Percentiles rank a stretch among this genome's conserved stretches.
Evolutionary conservation across 2,329 filamentous ascomycete species (phyloP).

Genomic region (Harringtonia aguacate): DNA sequence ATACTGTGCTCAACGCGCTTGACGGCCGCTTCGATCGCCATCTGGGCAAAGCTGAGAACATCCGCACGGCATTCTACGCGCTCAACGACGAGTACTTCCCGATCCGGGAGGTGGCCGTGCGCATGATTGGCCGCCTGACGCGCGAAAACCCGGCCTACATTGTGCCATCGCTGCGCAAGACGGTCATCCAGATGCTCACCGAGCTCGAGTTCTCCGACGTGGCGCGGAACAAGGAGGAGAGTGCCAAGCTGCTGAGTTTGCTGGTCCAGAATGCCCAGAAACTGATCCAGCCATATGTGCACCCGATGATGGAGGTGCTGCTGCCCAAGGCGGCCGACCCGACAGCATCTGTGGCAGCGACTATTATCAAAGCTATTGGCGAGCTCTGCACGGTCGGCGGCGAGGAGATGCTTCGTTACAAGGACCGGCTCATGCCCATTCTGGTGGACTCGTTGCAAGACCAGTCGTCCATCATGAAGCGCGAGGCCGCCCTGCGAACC

Average conservation of each 20-base stretch:
- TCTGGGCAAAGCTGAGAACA: constrained; percentile 94
- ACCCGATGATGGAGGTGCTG: constrained; percentile 91
- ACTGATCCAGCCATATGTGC: constrained; percentile 91
- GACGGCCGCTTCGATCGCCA: constrained; percentile 93
- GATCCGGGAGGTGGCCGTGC: constrained; percentile 89
- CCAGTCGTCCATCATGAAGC: constrained; percentile 78
- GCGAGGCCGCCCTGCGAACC: constrained; percentile 82
- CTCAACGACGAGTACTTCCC: constrained; percentile 90
- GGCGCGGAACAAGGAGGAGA: constrained; percentile 90
- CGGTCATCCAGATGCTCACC: constrained; percentile 89
- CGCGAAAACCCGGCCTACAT: constrained; percentile 93
- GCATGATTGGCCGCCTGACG: constrained; percentile 89
- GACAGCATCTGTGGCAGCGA: constrained; percentile 81
- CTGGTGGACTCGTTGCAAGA: constrained; percentile 92
- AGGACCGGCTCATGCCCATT: constrained; percentile 85
- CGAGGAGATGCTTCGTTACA: constrained; percentile 86
- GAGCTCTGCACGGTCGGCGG: constrained; percentile 91
- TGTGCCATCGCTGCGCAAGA: constrained; percentile 88
- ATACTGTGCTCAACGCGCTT: constrained; percentile 78
- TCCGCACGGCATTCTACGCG: constrained; percentile 87
- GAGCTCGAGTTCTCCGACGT: constrained; percentile 96
- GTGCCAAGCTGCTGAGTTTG: constrained; percentile 82
- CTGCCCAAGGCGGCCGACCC: constrained; percentile 81
- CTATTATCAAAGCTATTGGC: constrained; percentile 89
- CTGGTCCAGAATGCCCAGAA: constrained; percentile 88